These are phyloP conservation scores for Seiridium cupressi DNA, from an alignment of 2,329 filamentous ascomycete genomes.

Conservation along the genomic window DNA sequence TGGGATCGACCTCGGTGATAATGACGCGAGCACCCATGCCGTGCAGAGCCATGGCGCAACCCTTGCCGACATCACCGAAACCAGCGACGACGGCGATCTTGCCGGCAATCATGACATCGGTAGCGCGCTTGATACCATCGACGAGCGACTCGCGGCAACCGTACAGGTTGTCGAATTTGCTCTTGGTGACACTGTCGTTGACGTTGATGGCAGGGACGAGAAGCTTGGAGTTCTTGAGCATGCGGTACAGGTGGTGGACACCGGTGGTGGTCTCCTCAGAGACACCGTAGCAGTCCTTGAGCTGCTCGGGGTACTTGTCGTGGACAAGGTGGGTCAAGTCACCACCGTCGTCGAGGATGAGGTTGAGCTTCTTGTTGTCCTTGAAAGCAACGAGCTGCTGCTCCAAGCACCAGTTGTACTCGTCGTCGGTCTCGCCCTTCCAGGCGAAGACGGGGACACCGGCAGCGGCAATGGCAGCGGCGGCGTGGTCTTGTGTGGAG, in stretches of 20 bases:
- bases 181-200: slow-evolving; percentile 99
- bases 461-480: slow-evolving; percentile 90
- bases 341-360: slow-evolving; percentile 98
- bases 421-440: slow-evolving; percentile 96
- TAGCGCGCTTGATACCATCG: slow-evolving; percentile 99
- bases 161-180: slow-evolving; percentile 99
- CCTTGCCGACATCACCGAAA: slow-evolving; percentile 99
- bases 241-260: slow-evolving; percentile 98
- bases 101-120: slow-evolving; percentile 99
- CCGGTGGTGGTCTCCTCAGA: slow-evolving; percentile 99
- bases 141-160: slow-evolving; percentile 98
- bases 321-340: slow-evolving; percentile 95
- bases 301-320: slow-evolving; percentile 97
- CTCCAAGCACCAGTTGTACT: slow-evolving; percentile 99
- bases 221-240: slow-evolving; percentile 88
- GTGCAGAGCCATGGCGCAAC: slow-evolving; percentile 92
- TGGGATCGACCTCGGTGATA: slow-evolving; percentile 96
- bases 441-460: slow-evolving; percentile 83
- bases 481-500: slow-evolving; percentile 98
- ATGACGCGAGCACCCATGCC: slow-evolving; percentile 97
- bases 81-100: slow-evolving; percentile 98
- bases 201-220: slow-evolving; percentile 97
- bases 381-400: slow-evolving; percentile 98
- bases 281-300: slow-evolving; percentile 97
- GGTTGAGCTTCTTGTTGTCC: slow-evolving; percentile 92